Base-by-base conservation (phyloP, 192 early-diverging fungal species). In the Entophlyctis luteolus region DNA sequence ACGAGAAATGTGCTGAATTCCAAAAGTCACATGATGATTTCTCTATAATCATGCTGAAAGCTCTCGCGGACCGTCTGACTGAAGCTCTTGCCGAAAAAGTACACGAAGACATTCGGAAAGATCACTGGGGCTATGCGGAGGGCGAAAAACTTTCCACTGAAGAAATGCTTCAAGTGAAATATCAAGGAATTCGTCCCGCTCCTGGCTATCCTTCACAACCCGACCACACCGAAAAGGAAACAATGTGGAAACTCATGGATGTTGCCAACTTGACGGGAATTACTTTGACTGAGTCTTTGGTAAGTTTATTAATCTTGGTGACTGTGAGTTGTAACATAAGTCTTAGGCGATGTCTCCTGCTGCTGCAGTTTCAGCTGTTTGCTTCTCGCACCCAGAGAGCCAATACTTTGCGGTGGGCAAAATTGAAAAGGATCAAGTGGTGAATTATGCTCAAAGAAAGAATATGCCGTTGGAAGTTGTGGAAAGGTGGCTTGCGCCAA, bases 361-460 rank as follows among this genome's bases (percentile, higher is more conserved):
- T 34, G 91, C 94, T 20, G 86, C 90, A 2, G 94, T 97, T 22
- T 90, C 88, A 38, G 92, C 86, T 38, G 73, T 88, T 33, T 77
- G 83, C 48, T 91, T 90, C 80, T 90, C 84, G 1, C 84, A 94
- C 71, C 83, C 85, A 39, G 76, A 91, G 59, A 80, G 86, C 37
- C 84, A 84, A 57, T 97, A 97, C 77, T 97, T 97, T 87, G 93
- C 94, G 3, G 91, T 95, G 14, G 94, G 94, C 72, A 97, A 97
- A 75, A 87, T 97, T 72, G 84, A 82, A 56, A 90, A 90, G 76
- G 94, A 95, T 62, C 94, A 97, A 76, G 70, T 72, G 34, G 74
- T 74, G 27, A 86, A 90, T 65, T 93, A 93, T 67, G 83, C 89
- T 23, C 73, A 74, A 23, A 84, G 91, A 58, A 91, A 92, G 74